Evolutionary conservation across 2,329 filamentous ascomycete genomes (phyloP), one percentile per base, ranked within the genome.

Genomic region (Thelonectria rubi): DNA sequence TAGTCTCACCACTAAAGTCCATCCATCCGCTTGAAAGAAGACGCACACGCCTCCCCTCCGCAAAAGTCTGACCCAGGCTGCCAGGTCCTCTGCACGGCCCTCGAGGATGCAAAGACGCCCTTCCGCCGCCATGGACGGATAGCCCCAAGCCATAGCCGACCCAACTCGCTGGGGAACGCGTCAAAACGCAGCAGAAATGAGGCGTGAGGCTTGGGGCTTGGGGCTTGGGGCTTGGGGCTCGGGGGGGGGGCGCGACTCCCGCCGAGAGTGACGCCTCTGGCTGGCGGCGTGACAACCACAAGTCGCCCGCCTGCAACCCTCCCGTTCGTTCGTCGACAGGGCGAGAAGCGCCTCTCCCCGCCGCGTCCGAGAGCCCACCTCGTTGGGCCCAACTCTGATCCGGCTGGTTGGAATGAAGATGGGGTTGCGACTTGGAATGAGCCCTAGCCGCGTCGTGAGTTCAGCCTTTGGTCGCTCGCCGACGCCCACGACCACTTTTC

Each of bases 71-170:
- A 2, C 20, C 12, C 15, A 42, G 18, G 65, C 46, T 24, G 42
- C 43, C 57, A 43, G 55, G 64, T 66, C 63, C 61, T 65, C 63
- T 68, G 68, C 65, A 70, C 66, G 18, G 39, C 17, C 68, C 51
- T 48, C 18, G 62, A 61, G 34, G 34, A 37, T 37, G 34, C 11
- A 37, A 37, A 14, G 34, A 63, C 65, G 69, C 68, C 63, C 62
- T 72, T 72, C 72, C 70, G 71, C 67, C 67, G 70, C 72, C 72
- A 74, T 74, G 58, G 56, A 71, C 72, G 72, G 72, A 73, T 73
- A 74, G 66, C 70, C 65, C 72, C 71, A 74, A 53, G 73, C 72
- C 71, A 74, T 73, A 47, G 70, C 70, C 69, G 72, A 73, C 72
- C 72, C 71, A 74, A 53, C 59, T 65, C 63, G 63, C 72, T 47